These are phyloP conservation scores for Rhodotorula babjevae DNA, from an alignment of 768 basidiomycete species.

Conservation along the genomic window DNA sequence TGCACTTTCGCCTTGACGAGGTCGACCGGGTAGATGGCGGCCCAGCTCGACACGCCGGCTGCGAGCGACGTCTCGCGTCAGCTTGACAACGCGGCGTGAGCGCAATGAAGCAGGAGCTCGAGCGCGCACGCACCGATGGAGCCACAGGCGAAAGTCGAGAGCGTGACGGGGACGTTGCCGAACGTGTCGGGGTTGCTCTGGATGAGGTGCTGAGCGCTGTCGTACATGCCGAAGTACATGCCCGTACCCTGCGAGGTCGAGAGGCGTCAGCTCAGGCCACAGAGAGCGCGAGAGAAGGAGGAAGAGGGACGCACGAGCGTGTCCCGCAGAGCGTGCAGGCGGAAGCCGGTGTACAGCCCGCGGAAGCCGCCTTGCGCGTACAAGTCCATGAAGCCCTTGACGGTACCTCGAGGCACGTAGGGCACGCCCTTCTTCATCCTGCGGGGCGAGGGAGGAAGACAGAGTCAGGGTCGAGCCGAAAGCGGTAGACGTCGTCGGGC, in stretches of 20 bases:
- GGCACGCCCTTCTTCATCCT: conserved; percentile 39
- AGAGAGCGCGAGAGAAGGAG: not conserved
- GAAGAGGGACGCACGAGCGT: conserved; percentile 23
- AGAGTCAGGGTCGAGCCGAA: too few relatives aligned
- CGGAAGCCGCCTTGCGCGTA: conserved; percentile 37
- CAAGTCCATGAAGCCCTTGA: conserved; percentile 36
- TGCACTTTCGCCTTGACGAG: conserved; percentile 42
- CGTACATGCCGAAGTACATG: conserved; percentile 44
- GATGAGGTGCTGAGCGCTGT: conserved; percentile 37
- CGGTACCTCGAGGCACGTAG: conserved; percentile 37
- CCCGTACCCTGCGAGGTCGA: conserved; percentile 38
- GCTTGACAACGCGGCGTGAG: not conserved
- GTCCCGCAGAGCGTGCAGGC: conserved; percentile 38
- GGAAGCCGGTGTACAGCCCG: conserved; percentile 40
- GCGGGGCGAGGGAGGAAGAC: not conserved
- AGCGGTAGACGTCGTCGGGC: not conserved
- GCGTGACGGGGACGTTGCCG: conserved; percentile 8
- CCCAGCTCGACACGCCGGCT: conserved; percentile 39
- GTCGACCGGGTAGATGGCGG: conserved; percentile 34
- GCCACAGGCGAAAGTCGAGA: conserved; percentile 40
- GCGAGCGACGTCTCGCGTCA: too few relatives aligned
- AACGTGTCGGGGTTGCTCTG: conserved; percentile 15
- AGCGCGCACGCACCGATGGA: conserved; percentile 7
- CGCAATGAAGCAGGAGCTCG: not conserved
- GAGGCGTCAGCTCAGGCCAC: too few relatives aligned